Evolutionary conservation across 306 rosid species (phyloP), one percentile per base, ranked within the genome.

Genomic region (Fagus crenata): DNA sequence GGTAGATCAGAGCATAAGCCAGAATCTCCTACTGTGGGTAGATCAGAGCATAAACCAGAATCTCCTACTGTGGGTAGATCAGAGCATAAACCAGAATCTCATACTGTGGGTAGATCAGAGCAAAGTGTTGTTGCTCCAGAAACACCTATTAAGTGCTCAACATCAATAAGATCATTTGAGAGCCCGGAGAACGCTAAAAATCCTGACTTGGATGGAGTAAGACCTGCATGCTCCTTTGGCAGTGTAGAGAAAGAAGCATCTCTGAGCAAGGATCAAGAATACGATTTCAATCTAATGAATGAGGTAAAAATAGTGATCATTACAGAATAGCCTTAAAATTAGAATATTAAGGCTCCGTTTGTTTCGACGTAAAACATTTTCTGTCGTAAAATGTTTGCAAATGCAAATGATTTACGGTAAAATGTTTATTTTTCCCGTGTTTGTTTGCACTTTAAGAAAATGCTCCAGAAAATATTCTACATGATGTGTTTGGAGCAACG

Each of bases 101-200:
- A 46, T 42, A 73, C 70, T 77, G 77, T 73, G 58, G 80, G 42
- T 70, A 39, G 73, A 77, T 61, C 59, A 9, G 87, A 76, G 82
- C 84, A 78, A 69, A 58, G 53, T 3, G 80, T 63, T 75, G 79
- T 86, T 69, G 88, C 90, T 81, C 97, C 96, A 18, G 83, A 69
- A 56, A 94, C 90, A 69, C 93, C 93, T 39, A 81, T 82, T 32
- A 89, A 46, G 61, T 53, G 67, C 73, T 56, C 84, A 75, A 77
- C 81, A 71, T 46, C 78, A 33, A 31, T 61, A 22, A 77, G 84
- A 78, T 73, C 85, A 68, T 74, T 75, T 67, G 81, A 79, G 72
- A 75, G 81, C 33, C 86, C 85, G 67, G 71, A 51, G 72, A 89
- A 84, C 77, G 82, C 83, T 18, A 54, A 63, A 67, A 74, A 78